Evolutionary conservation across 1,284 basidiomycete genomes (phyloP).

Genomic region (Ganoderma sp.): DNA sequence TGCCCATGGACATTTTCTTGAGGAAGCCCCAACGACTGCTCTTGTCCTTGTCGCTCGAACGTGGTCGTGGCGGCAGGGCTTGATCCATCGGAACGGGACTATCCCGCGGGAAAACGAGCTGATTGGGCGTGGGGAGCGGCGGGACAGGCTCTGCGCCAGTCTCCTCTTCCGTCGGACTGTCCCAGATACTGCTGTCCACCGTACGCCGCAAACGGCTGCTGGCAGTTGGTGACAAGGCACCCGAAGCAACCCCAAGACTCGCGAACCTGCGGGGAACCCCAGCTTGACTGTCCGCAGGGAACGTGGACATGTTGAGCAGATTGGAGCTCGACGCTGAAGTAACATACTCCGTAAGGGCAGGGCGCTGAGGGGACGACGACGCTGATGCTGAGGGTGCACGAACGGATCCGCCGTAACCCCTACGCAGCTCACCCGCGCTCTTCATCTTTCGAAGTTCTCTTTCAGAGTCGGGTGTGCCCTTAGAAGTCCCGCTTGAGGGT

Average conservation of each 20-base stretch:
- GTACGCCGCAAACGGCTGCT: constrained; percentile 33
- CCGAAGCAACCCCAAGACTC: constrained; percentile 59
- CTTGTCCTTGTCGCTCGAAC: constrained; percentile 57
- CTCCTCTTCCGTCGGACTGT: constrained; percentile 40
- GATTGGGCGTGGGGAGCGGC: constrained; percentile 28
- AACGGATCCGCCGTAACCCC: constrained; percentile 40
- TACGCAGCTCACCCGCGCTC: constrained; percentile 80
- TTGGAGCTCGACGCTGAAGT: constrained; percentile 70
- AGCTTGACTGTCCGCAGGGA: constrained; percentile 44
- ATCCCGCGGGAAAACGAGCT: constrained; percentile 34
- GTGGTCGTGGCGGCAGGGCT: constrained; percentile 34
- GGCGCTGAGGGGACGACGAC: constrained; percentile 47
- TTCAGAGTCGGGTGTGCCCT: constrained; percentile 41
- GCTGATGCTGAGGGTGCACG: constrained; percentile 34
- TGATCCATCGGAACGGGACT: constrained; percentile 35
- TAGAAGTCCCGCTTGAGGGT: constrained; percentile 28
- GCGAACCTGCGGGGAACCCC: constrained; percentile 63
- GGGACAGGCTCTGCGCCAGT: constrained; percentile 26
- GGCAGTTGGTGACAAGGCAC: constrained; percentile 34
- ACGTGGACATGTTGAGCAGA: constrained; percentile 49
- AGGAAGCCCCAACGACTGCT: constrained; percentile 88
- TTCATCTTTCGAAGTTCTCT: constrained; percentile 83
- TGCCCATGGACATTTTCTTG: constrained; percentile 96
- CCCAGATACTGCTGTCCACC: constrained; percentile 42
- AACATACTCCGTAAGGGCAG: constrained; percentile 55